Conservation (phyloP, 1,284 basidiomycete genomes). For the Puccinia novopanici region DNA sequence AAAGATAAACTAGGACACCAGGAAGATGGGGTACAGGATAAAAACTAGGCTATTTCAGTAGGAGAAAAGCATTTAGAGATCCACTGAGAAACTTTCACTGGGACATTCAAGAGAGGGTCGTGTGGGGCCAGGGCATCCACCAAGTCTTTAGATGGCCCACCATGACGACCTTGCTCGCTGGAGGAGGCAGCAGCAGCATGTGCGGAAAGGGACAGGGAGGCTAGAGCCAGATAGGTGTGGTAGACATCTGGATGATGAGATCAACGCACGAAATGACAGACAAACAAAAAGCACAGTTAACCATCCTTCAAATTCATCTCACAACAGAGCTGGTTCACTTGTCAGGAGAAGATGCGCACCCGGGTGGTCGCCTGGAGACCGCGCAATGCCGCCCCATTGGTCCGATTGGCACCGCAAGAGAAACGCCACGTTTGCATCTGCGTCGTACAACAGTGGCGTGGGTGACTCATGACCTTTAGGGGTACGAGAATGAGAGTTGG, state of each 20-base stretch:
- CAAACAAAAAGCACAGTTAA: too few relatives aligned
- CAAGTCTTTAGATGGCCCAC: too few relatives aligned
- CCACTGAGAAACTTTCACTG: constrained; percentile 25
- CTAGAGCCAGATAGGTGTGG: constrained; percentile 84
- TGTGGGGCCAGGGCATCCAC: constrained; percentile 22
- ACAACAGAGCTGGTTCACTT: not conserved
- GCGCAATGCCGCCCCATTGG: constrained; percentile 46
- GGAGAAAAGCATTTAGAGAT: constrained; percentile 31
- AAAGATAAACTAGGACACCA: too few relatives aligned
- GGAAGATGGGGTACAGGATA: too few relatives aligned
- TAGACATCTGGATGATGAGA: constrained; percentile 69
- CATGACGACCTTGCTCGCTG: not conserved
- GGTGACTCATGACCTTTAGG: not conserved
- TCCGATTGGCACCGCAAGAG: constrained; percentile 46
- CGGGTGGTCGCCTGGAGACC: constrained; percentile 39
- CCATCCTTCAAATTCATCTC: too few relatives aligned
- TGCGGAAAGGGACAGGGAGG: constrained; percentile 72
- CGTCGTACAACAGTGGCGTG: constrained; percentile 10
- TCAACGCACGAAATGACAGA: not conserved
- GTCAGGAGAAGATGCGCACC: constrained; percentile 13
- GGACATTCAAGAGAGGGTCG: constrained; percentile 37
- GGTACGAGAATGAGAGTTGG: not conserved
- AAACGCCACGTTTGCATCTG: constrained; percentile 39
- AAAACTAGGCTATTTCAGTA: not conserved
- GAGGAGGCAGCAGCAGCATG: not conserved